Percentiles rank a stretch among this genome's conserved stretches.
Evolutionary conservation across 371 early-diverging fungal genomes (phyloP).

Genomic region (Apophysomyces elegans): DNA sequence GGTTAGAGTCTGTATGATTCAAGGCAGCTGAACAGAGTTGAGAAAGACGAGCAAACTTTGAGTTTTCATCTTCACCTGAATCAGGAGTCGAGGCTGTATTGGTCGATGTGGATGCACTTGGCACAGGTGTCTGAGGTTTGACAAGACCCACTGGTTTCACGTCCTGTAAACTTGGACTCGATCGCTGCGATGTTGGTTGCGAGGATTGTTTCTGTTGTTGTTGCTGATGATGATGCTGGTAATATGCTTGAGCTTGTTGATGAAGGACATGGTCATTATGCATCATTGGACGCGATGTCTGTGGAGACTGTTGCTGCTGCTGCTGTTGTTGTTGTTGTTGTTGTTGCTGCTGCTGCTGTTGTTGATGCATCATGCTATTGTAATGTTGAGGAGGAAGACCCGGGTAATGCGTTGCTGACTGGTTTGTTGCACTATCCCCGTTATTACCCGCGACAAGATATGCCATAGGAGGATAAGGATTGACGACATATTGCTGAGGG

Average conservation of each 20-base stretch:
- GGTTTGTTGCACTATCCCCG: conserved; percentile 18
- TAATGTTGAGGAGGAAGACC: conserved; percentile 9
- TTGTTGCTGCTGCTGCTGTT: conserved; percentile 7
- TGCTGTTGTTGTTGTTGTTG: conserved; percentile 14
- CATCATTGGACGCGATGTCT: conserved; percentile 11
- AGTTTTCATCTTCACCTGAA: conserved; percentile 27
- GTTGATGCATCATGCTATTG: conserved; percentile 16
- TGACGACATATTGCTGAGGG: conserved; percentile 44
- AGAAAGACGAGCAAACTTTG: conserved; percentile 25
- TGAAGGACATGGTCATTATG: conserved; percentile 14
- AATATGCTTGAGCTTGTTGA: conserved; percentile 18
- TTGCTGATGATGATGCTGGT: conserved; percentile 24
- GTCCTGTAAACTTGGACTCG: conserved; percentile 11
- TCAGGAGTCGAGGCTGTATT: conserved; percentile 42
- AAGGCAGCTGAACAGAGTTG: conserved; percentile 28
- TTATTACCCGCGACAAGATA: conserved; percentile 39
- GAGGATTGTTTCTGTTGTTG: conserved; percentile 26
- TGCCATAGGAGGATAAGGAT: conserved; percentile 45
- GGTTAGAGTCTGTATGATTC: conserved; percentile 15
- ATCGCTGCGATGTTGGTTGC: conserved; percentile 17
- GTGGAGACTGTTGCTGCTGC: conserved; percentile 6
- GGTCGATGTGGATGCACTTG: conserved; percentile 44
- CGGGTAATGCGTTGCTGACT: conserved; percentile 19
- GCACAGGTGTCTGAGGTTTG: conserved; percentile 42
- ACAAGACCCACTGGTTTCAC: conserved; percentile 8